phyloP scores from a whole-genome alignment of 768 basidiomycete genomes.

The Psilocybe tampanensis region DNA sequence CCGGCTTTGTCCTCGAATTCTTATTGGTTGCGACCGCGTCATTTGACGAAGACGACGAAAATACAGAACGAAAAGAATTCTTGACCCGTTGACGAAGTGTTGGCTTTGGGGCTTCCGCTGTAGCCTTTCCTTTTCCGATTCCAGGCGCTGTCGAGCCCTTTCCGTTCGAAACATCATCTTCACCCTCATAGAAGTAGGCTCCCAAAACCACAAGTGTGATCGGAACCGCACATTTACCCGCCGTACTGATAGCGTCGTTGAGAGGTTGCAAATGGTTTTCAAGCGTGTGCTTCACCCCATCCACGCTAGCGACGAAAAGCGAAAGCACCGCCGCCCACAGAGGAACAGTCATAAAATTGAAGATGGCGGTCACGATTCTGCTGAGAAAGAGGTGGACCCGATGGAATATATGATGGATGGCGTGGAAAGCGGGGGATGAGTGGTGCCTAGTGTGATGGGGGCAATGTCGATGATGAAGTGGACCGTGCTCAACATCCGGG shows the following conservation, averaged over 20 bases:
- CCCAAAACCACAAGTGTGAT: slow-evolving; percentile 91
- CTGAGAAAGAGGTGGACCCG: not conserved
- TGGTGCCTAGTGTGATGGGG: not conserved
- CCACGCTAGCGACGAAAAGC: not conserved
- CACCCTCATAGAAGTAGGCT: slow-evolving; percentile 75
- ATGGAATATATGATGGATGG: not conserved
- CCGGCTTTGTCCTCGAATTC: slow-evolving; percentile 32
- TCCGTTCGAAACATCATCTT: not conserved
- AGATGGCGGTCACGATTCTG: not conserved
- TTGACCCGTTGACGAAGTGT: not conserved
- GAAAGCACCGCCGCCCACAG: slow-evolving; percentile 4
- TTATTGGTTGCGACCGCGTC: not conserved
- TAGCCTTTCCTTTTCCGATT: not conserved
- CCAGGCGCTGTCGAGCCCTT: not conserved
- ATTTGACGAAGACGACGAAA: not conserved
- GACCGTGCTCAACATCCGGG: not conserved
- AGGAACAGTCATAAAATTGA: slow-evolving; percentile 5
- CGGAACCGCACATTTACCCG: slow-evolving; percentile 84
- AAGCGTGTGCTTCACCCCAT: slow-evolving; percentile 68
- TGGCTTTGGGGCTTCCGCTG: not conserved
- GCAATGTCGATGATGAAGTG: not conserved
- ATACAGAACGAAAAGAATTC: not conserved
- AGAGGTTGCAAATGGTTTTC: slow-evolving; percentile 64
- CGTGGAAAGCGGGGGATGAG: not conserved
- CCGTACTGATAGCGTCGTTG: slow-evolving; percentile 64